Evolutionary conservation across 352 stramenopile species (phyloP), one percentile per base, ranked within the genome.

Genomic region (Phytophthora hybrid): DNA sequence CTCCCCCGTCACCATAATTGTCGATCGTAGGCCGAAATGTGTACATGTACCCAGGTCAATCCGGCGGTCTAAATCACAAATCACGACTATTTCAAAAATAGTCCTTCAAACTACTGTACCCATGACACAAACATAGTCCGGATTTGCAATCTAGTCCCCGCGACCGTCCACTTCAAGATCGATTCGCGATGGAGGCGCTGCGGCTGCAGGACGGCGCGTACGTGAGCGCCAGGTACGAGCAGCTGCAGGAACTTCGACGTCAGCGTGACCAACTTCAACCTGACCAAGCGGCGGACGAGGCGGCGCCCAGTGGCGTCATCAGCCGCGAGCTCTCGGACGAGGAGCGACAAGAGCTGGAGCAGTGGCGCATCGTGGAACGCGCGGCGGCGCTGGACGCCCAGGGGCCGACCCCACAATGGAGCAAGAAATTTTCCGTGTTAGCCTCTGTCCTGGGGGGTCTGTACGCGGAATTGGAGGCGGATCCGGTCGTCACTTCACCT

Each of bases 131-230:
- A 41, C 13, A 41, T 41, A 41, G 34, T 41, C 34, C 34, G 23
- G 0, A 1, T 26, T 26, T 26, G 34, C 34, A 16, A 13, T 41
- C 34, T 10, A 18, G 37, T 44, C 37, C n/a, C n/a, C 37, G 37
- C 37, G 11, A 44, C 37, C 37, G 37, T 16, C 37, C 23, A 26
- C 23, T 26, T 26, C 37, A 44, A 44, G 37, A 44, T 44, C 23
- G 23, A 26, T 26, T 26, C 23, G 23, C 1, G 23, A 93, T 92
- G 88, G 85, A 93, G 73, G 88, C 82, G 64, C 76, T 91, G 63
- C 73, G 83, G 16, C 73, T 91, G 9, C 63, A 61, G 13, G 79
- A 88, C 41, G 57, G 55, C 2, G 71, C 55, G 62, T 93, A 85
- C 64, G 81, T 94, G n/a, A 57, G 73, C 21, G 79, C 85, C 44